Evolutionary conservation across 2,329 filamentous ascomycete genomes (phyloP).

Genomic region (Chrysoporthe austroafricana): DNA sequence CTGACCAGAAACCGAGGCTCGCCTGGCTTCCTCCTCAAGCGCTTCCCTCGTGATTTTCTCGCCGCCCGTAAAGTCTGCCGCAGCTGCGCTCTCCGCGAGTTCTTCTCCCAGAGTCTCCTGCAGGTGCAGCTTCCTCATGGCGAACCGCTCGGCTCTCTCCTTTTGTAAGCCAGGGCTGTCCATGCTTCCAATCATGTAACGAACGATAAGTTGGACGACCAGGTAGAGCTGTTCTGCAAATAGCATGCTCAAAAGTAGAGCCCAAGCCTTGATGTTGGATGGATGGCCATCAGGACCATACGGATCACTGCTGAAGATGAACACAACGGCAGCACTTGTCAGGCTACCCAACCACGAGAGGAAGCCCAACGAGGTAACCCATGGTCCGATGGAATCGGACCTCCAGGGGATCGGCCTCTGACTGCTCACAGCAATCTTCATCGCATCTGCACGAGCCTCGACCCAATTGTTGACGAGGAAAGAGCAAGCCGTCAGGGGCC

Average conservation of each 20-base stretch:
- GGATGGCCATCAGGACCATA: conserved; percentile 69
- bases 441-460: conserved; percentile 87
- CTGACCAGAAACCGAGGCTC: conserved; percentile 52
- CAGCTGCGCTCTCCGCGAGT: conserved; percentile 51
- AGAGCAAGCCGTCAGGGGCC: conserved; percentile 87
- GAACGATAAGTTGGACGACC: conserved; percentile 72
- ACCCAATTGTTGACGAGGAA: conserved; percentile 97
- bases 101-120: conserved; percentile 70
- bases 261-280: conserved; percentile 76
- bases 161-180: conserved; percentile 87
- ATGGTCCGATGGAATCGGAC: conserved; percentile 92
- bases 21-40: conserved; percentile 66
- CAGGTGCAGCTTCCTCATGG: conserved; percentile 78
- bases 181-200: conserved; percentile 74
- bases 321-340: conserved; percentile 85
- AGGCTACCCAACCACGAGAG: conserved; percentile 93
- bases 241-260: conserved; percentile 78
- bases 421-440: conserved; percentile 91
- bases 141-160: conserved; percentile 79
- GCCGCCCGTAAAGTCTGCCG: conserved; percentile 52
- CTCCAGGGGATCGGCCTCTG: conserved; percentile 88
- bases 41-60: conserved; percentile 67
- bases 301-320: conserved; percentile 77
- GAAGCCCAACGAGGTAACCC: conserved; percentile 83
- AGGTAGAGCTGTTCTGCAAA: conserved; percentile 90